Conservation (phyloP, 345 rosid species). For the Zanthoxylum bungeanum region DNA sequence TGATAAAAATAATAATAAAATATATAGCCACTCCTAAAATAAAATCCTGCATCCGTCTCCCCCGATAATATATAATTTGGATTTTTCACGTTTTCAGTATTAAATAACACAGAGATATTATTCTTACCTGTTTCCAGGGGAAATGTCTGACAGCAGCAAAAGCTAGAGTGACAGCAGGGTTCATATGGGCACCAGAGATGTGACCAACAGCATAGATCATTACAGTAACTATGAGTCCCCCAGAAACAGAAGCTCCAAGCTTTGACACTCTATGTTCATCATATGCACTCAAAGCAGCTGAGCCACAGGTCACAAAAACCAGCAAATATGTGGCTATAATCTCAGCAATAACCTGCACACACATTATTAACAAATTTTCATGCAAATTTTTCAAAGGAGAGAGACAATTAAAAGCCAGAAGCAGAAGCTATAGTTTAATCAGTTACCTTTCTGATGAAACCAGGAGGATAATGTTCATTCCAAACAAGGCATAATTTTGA, state of each 20-base stretch:
- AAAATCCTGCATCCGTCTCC: no score
- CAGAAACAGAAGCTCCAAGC: constrained; percentile 55
- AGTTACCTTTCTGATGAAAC: constrained; percentile 43
- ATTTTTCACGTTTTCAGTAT: not conserved
- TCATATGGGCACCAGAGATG: constrained; percentile 75
- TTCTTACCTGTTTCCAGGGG: constrained; percentile 56
- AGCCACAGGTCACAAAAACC: constrained; percentile 60
- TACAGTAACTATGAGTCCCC: constrained; percentile 64
- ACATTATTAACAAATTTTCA: not conserved
- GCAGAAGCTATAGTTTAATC: not conserved
- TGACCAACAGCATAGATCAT: constrained; percentile 76
- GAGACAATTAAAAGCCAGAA: not conserved
- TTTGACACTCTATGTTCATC: constrained; percentile 39
- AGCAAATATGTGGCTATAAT: constrained; percentile 48
- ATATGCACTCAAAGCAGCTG: constrained; percentile 35
- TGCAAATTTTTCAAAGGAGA: not conserved
- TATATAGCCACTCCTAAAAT: no score
- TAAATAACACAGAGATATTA: no score
- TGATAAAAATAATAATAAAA: no score
- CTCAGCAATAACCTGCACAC: constrained; percentile 52
- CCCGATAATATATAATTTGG: no score
- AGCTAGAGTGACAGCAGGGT: constrained; percentile 65
- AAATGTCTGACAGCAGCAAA: constrained; percentile 50
- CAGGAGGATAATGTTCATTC: constrained; percentile 31
- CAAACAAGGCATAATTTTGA: not conserved